Percentiles rank a stretch among this genome's conserved stretches.
Conservation (phyloP, 2,329 filamentous ascomycete species). For the Tolypocladium nubicola region DNA sequence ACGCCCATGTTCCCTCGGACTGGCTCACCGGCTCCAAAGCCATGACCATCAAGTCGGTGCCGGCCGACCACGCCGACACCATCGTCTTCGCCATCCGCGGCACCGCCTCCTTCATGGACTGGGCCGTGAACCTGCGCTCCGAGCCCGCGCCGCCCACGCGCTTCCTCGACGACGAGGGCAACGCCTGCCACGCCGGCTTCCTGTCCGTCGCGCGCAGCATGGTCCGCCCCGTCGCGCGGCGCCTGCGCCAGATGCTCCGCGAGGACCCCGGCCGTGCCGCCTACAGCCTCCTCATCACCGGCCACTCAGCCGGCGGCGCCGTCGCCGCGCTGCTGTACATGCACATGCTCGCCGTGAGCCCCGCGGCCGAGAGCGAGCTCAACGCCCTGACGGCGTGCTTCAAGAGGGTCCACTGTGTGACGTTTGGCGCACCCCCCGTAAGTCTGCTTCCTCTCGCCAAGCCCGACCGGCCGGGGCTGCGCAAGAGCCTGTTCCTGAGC, state of each 20-base stretch:
- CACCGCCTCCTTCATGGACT: slow-evolving; percentile 72
- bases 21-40: slow-evolving; percentile 69
- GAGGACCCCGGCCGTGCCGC: slow-evolving; percentile 57
- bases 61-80: slow-evolving; percentile 66
- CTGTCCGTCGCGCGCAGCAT: slow-evolving; percentile 65
- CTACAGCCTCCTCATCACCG: slow-evolving; percentile 71
- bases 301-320: slow-evolving; percentile 78
- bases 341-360: slow-evolving; percentile 61
- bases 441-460: slow-evolving; percentile 58
- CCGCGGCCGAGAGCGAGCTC: slow-evolving; percentile 53
- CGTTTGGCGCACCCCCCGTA: slow-evolving; percentile 75
- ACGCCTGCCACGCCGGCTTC: slow-evolving; percentile 74
- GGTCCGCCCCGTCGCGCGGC: slow-evolving; percentile 60
- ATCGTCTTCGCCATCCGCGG: slow-evolving; percentile 80
- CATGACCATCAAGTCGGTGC: slow-evolving; percentile 74
- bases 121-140: slow-evolving; percentile 71
- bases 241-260: slow-evolving; percentile 57
- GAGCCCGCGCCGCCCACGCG: slow-evolving; percentile 53
- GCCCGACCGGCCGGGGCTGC: slow-evolving; percentile 34
- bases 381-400: slow-evolving; percentile 59
- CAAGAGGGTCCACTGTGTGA: slow-evolving; percentile 72
- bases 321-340: slow-evolving; percentile 70
- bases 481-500: slow-evolving; percentile 64
- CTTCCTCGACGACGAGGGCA: slow-evolving; percentile 69
- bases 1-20: slow-evolving; percentile 61